Conservation (phyloP, 768 basidiomycete genomes). For the Kockovaella imperatae region DNA sequence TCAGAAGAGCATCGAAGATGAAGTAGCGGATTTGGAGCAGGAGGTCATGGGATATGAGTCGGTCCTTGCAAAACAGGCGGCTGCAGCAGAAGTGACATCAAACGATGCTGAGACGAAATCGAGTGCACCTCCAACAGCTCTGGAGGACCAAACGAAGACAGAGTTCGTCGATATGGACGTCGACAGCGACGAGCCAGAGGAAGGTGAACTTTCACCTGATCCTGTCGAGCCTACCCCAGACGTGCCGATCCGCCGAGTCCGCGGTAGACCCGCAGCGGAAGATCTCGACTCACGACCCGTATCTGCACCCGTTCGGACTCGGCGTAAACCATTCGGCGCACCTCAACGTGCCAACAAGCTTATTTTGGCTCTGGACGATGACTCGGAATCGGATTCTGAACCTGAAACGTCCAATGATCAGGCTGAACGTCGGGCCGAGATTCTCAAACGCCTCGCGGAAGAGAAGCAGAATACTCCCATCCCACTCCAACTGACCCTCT, state of each 20-base stretch:
- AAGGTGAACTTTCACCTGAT: slow-evolving; percentile 24
- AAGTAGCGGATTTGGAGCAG: slow-evolving; percentile 27
- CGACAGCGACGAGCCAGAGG: slow-evolving; percentile 24
- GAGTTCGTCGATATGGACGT: slow-evolving; percentile 17
- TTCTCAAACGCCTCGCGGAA: too few relatives aligned
- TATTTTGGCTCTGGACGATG: slow-evolving; percentile 25
- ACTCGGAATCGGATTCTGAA: slow-evolving; percentile 13
- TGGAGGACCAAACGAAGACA: slow-evolving; percentile 1
- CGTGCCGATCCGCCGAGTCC: slow-evolving; percentile 1
- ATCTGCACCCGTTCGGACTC: slow-evolving; percentile 6
- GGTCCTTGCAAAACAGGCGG: neutral
- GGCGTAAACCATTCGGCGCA: slow-evolving; percentile 11
- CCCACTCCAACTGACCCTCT: neutral
- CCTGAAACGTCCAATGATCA: slow-evolving; percentile 1
- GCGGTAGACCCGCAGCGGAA: slow-evolving; percentile 19
- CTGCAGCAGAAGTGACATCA: neutral
- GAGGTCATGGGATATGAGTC: slow-evolving; percentile 15
- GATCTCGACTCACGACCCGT: slow-evolving; percentile 28
- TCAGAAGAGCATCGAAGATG: slow-evolving; percentile 24
- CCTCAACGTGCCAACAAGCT: slow-evolving; percentile 18
- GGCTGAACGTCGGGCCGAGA: too few relatives aligned
- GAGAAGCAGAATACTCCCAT: neutral
- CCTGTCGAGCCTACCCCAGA: neutral
- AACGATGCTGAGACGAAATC: neutral
- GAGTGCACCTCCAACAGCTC: neutral